Evolutionary conservation across 345 rosid genomes (phyloP).

Genomic region (thale cress (Arabidopsis thaliana)): TAIR10.1 NC_003076.8:4839001-4839500

Average conservation of each 20-base stretch:
- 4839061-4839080: constrained; percentile 73
- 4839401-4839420: constrained; percentile 86
- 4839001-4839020: constrained; percentile 72
- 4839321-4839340: constrained; percentile 98
- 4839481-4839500: constrained; percentile 96
- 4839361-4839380: constrained; percentile 69
- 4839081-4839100: constrained; percentile 75
- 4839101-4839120: constrained; percentile 73
- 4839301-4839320: constrained; percentile 99
- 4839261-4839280: constrained; percentile 88
- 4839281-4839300: constrained; percentile 95
- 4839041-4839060: constrained; percentile 85
- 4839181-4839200: constrained; percentile 85
- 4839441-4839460: constrained; percentile 91
- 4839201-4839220: constrained; percentile 89
- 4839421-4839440: constrained; percentile 87
- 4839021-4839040: constrained; percentile 86
- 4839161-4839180: constrained; percentile 74
- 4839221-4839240: constrained; percentile 94
- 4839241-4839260: constrained; percentile 90
- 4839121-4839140: constrained; percentile 83
- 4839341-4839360: constrained; percentile 94
- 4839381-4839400: constrained; percentile 88
- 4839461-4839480: constrained; percentile 97
- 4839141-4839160: constrained; percentile 83